phyloP scores from a whole-genome alignment of 306 rosid species.

The Malus sieversii region DNA sequence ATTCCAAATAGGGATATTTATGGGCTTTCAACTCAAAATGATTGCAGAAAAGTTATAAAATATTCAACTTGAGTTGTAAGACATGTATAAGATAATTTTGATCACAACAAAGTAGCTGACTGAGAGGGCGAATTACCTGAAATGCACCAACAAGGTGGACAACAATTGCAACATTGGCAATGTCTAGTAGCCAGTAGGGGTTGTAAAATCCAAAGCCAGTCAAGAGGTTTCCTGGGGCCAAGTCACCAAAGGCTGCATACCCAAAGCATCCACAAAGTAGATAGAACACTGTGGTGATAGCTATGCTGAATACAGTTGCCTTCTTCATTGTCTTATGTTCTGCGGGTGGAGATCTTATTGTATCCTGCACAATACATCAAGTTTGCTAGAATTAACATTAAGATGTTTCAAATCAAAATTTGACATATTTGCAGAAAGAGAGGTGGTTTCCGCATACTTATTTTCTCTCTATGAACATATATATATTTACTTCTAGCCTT shows the following conservation, averaged over 20 bases:
- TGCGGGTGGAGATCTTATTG: conserved; percentile 62
- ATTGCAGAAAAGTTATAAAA: no score
- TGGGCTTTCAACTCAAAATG: no score
- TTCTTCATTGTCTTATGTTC: conserved; percentile 71
- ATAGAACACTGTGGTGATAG: conserved; percentile 50
- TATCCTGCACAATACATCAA: conserved; percentile 37
- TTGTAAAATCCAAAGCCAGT: conserved; percentile 79
- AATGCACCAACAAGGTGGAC: conserved; percentile 72
- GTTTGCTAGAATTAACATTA: not conserved
- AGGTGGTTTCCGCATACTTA: no score
- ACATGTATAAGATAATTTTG: no score
- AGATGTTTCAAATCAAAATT: not conserved
- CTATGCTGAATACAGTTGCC: conserved; percentile 44
- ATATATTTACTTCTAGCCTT: no score
- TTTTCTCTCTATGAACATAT: no score
- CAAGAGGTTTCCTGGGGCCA: conserved; percentile 61
- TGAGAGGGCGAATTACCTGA: conserved; percentile 30
- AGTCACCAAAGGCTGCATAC: conserved; percentile 68
- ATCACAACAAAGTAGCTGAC: no score
- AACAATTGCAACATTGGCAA: conserved; percentile 62
- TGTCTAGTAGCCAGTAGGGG: conserved; percentile 72
- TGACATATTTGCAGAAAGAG: no score
- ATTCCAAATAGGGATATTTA: no score
- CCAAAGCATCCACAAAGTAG: conserved; percentile 69
- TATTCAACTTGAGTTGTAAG: not conserved